A percentile compares a stretch with the other conserved stretches of the same genome.
Conservation (phyloP, 176 grass and related monocot species). For the Paspalum vaginatum region DNA sequence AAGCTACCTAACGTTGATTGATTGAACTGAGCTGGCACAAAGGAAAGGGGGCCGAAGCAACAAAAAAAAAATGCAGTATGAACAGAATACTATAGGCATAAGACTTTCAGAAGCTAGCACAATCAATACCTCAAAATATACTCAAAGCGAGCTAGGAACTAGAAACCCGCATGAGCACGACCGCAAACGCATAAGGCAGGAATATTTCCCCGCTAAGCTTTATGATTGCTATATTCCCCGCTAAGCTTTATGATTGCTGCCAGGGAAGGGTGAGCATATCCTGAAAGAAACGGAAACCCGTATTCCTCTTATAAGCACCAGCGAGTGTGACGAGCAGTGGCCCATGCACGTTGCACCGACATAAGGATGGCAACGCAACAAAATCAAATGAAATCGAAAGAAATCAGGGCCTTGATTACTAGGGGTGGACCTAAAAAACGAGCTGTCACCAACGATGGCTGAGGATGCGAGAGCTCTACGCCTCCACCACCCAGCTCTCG, state of each 20-base stretch:
- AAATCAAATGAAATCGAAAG: conserved; percentile 24
- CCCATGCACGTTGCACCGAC: conserved; percentile 18
- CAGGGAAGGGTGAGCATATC: conserved; percentile 16
- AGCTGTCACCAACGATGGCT: neutral
- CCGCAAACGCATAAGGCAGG: conserved; percentile 6
- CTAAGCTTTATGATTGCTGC: neutral
- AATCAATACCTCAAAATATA: conserved; percentile 26
- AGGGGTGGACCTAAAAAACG: conserved; percentile 14
- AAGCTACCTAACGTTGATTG: conserved; percentile 11
- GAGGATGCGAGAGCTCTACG: neutral
- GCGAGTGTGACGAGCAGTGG: neutral
- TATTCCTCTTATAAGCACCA: conserved; percentile 44
- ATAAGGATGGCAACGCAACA: conserved; percentile 7
- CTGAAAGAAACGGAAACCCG: neutral
- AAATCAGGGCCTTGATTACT: conserved; percentile 26
- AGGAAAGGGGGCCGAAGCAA: conserved; percentile 12
- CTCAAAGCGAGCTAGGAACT: neutral
- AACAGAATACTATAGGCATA: conserved; percentile 15
- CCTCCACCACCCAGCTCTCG: conserved; percentile 5
- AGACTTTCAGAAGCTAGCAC: conserved; percentile 2
- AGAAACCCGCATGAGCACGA: neutral
- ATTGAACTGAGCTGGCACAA: neutral
- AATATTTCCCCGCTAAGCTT: neutral
- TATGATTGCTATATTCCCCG: conserved; percentile 6
- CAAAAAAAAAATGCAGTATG: conserved; percentile 4